phyloP scores from a whole-genome alignment of 148 eudicot genomes.

The Cornus kousa region DNA sequence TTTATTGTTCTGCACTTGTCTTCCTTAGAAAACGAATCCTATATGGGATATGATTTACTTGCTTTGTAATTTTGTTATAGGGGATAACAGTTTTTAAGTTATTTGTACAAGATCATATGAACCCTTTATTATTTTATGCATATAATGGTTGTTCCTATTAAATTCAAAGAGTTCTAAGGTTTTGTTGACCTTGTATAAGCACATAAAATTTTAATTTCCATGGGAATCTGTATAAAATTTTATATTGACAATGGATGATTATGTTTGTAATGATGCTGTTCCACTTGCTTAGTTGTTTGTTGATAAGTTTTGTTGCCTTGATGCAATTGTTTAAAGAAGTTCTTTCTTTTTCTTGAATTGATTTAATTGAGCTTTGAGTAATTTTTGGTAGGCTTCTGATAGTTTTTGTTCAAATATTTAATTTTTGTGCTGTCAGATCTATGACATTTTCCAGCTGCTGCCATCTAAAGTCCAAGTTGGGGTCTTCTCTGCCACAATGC shows the following conservation, averaged over 20 bases:
- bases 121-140: not conserved
- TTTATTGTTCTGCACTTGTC: no score
- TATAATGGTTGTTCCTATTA: no score
- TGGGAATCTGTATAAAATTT: not conserved
- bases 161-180: no score
- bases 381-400: not conserved
- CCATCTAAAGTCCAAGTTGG: slow-evolving; percentile 51
- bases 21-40: not conserved
- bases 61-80: not conserved
- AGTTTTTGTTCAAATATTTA: not conserved
- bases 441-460: slow-evolving; percentile 48
- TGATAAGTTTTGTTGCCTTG: not conserved
- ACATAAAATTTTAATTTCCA: not conserved
- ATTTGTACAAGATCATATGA: not conserved
- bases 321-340: no score
- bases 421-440: slow-evolving; percentile 24
- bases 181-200: not conserved
- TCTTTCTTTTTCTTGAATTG: not conserved
- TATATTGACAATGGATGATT: not conserved
- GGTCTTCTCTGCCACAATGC: slow-evolving; percentile 55
- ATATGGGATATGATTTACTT: not conserved
- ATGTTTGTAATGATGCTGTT: not conserved
- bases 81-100: not conserved
- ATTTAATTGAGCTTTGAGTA: not conserved
- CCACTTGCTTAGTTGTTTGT: not conserved